These are phyloP conservation scores for Coniochaeta sp. DNA, from an alignment of 2,329 filamentous ascomycete species.

Conservation along the genomic window DNA sequence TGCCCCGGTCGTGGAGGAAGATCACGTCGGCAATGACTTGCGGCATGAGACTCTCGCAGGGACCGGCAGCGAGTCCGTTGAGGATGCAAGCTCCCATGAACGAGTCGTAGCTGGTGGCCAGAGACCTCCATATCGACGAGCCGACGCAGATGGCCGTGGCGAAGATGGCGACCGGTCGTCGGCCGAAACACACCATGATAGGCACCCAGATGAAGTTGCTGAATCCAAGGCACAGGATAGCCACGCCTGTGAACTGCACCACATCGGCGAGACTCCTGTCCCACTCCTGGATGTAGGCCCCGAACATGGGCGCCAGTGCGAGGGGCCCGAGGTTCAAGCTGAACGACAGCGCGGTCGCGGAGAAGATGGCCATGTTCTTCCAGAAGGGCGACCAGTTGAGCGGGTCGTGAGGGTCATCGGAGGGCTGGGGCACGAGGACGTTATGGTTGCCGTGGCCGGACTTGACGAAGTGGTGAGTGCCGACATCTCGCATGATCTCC, in stretches of 20 bases:
- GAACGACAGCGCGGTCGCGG: constrained; percentile 31
- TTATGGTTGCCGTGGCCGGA: constrained; percentile 32
- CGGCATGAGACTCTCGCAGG: constrained; percentile 55
- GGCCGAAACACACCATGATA: constrained; percentile 37
- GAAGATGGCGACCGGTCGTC: constrained; percentile 38
- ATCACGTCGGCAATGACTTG: constrained; percentile 58
- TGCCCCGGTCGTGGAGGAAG: constrained; percentile 58
- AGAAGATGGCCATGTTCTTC: constrained; percentile 29
- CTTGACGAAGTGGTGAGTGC: constrained; percentile 58
- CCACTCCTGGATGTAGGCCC: constrained; percentile 47
- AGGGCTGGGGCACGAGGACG: constrained; percentile 40
- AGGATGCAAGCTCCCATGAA: constrained; percentile 59
- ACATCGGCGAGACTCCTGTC: constrained; percentile 44
- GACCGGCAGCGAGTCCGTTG: constrained; percentile 56
- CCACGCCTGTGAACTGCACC: constrained; percentile 39
- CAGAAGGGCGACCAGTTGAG: constrained; percentile 40
- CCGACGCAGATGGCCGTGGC: constrained; percentile 33
- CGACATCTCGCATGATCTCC: constrained; percentile 43
- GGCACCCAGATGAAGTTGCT: constrained; percentile 49
- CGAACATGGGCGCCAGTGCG: constrained; percentile 48
- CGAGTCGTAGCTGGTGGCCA: constrained; percentile 47
- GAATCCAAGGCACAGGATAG: constrained; percentile 38
- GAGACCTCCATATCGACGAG: constrained; percentile 44
- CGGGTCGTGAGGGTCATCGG: constrained; percentile 39
- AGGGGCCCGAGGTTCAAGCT: constrained; percentile 32